Evolutionary conservation across 441 rosid genomes (phyloP).

Genomic region (Pelargonium fulgidum): DNA sequence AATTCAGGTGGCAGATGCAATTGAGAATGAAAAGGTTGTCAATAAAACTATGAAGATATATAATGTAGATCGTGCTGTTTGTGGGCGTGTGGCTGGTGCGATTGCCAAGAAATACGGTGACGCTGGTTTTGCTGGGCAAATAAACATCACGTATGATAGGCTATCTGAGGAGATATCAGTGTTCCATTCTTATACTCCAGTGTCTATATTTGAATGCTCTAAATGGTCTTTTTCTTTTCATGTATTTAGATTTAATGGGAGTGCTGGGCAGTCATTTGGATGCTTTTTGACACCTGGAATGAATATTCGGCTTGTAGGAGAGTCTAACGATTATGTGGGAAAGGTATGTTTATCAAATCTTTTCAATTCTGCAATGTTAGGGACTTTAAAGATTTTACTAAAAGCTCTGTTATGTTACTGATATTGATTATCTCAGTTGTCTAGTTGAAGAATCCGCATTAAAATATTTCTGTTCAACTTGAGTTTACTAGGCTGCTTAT

Average conservation of each 20-base stretch:
- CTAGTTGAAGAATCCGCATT: neutral
- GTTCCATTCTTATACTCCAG: neutral
- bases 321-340: slow-evolving; percentile 93
- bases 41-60: slow-evolving; percentile 61
- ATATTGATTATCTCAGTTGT: slow-evolving; percentile 1
- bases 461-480: neutral
- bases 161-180: slow-evolving; percentile 8
- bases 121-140: slow-evolving; percentile 91
- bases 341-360: slow-evolving; percentile 48
- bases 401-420: slow-evolving; percentile 9
- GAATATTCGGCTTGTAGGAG: slow-evolving; percentile 84
- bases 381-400: neutral
- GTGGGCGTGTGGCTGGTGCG: slow-evolving; percentile 84
- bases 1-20: slow-evolving; percentile 67
- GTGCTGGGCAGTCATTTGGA: slow-evolving; percentile 97
- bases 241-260: slow-evolving; percentile 64
- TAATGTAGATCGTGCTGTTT: slow-evolving; percentile 87
- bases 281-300: slow-evolving; percentile 96
- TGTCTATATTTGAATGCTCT: slow-evolving; percentile 17
- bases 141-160: slow-evolving; percentile 72
- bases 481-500: neutral
- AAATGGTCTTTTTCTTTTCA: slow-evolving; percentile 22
- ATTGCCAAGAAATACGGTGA: slow-evolving; percentile 89
- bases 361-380: slow-evolving; percentile 4
- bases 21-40: slow-evolving; percentile 71